Conservation (phyloP, 148 eudicot genomes). For the Pharnaceum exiguum region DNA sequence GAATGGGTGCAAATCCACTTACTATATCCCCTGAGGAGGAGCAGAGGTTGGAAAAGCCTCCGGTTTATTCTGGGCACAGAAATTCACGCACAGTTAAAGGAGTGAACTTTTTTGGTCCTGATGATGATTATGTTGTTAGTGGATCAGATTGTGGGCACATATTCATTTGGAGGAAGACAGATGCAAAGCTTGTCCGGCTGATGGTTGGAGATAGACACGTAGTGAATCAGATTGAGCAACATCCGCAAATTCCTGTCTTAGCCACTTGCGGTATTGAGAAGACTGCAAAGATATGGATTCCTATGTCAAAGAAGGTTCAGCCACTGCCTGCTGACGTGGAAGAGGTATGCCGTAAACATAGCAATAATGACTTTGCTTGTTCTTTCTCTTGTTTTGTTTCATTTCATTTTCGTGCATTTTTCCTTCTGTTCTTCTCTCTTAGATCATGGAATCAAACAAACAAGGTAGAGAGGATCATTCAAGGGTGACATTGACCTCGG, state of each 20-base stretch:
- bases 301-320: constrained; percentile 38
- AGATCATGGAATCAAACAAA: constrained; percentile 64
- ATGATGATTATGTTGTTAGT: constrained; percentile 63
- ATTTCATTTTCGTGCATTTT: not conserved
- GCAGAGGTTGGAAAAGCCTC: constrained; percentile 39
- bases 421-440: not conserved
- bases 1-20: constrained; percentile 53
- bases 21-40: constrained; percentile 27
- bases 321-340: constrained; percentile 54
- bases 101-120: constrained; percentile 76
- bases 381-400: not conserved
- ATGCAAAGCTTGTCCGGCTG: constrained; percentile 55
- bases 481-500: constrained; percentile 53
- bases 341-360: constrained; percentile 32
- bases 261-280: constrained; percentile 72
- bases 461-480: constrained; percentile 59
- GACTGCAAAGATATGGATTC: constrained; percentile 68
- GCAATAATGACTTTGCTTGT: not conserved
- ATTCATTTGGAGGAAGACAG: constrained; percentile 77
- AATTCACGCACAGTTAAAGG: constrained; percentile 73
- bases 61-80: constrained; percentile 66
- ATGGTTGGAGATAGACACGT: constrained; percentile 67
- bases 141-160: constrained; percentile 90
- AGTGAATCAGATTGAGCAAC: constrained; percentile 71
- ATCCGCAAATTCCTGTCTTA: constrained; percentile 60